Evolutionary conservation across 352 stramenopile species (phyloP).

Genomic region (Phytophthora agathidicida): DNA sequence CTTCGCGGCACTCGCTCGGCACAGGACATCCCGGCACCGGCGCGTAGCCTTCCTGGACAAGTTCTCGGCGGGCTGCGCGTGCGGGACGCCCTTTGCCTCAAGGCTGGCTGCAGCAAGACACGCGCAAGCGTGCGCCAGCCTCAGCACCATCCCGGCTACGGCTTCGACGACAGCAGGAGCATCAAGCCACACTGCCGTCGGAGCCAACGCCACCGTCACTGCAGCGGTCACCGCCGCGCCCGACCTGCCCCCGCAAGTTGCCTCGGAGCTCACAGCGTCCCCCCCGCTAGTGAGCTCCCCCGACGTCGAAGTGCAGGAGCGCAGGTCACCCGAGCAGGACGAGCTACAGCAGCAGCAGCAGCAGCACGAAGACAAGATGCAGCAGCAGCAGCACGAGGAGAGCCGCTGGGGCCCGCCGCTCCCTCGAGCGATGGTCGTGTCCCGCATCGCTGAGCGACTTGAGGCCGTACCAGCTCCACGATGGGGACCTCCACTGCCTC

Average conservation of each 20-base stretch:
- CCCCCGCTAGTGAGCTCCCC: neutral
- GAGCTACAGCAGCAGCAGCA: too few relatives aligned
- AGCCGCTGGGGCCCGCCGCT: conserved; percentile 1
- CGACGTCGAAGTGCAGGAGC: conserved; percentile 1
- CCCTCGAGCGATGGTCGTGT: neutral
- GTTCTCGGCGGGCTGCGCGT: conserved; percentile 26
- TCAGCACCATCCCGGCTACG: neutral
- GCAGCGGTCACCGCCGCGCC: neutral
- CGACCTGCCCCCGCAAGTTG: neutral
- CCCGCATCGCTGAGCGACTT: neutral
- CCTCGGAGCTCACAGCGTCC: conserved; percentile 10
- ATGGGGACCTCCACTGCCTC: neutral
- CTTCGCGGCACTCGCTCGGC: conserved; percentile 7
- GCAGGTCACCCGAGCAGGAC: too few relatives aligned
- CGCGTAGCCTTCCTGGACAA: conserved; percentile 12
- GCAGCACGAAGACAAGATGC: too few relatives aligned
- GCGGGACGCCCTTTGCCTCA: conserved; percentile 15
- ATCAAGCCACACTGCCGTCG: neutral
- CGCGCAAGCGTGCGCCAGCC: conserved; percentile 13
- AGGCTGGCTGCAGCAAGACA: conserved; percentile 20
- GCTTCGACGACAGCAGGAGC: conserved; percentile 1
- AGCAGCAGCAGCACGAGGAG: too few relatives aligned
- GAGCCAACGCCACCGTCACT: conserved; percentile 2
- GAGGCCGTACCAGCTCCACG: neutral
- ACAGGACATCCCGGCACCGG: conserved; percentile 10